Base-by-base conservation (phyloP, 768 basidiomycete species). In the Hypholoma fasciculare region DNA sequence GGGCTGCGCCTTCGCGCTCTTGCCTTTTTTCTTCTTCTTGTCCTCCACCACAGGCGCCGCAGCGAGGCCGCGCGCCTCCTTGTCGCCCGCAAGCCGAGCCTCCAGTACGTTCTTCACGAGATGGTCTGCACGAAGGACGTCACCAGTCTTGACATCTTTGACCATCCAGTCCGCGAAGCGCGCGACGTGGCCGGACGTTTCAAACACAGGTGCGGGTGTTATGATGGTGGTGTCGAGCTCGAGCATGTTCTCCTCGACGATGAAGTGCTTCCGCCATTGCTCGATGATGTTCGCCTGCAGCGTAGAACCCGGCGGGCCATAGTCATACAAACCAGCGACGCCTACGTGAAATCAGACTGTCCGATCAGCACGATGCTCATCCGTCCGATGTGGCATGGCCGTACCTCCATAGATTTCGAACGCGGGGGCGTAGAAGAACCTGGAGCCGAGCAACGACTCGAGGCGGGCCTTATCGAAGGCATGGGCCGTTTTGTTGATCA, bases 161-260 rank as follows among this genome's bases (percentile, higher is more conserved):
- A 94, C 92, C 96, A 98, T 98, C 96, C 96, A 99, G 70, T 99
- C 97, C 5, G 96, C 93, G 69, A 98, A 99, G 63, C 96, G 86
- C 43, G 95, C 96, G 60, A 98, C 96, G 76, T 98, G 97, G 27
- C 97, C 96, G 36, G 95, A 98, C 0, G 96, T 88, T 73, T 97
- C 96, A 69, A 98, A 96, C 9, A 98, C 96, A 12, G 94, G 79
- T 2, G 92, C 84, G 14, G 96, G 90, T 0, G 96, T 98, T 89
- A 98, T 97, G 76, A 97, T 89, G 39, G 97, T 98, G 23, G 96
- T 98, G 69, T 98, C 96, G 63, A 98, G 86, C 74, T 98, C 96
- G 65, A 96, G 87, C 97, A 98, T 99, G 75, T 92, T 85, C 67
- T 99, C 96, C 67, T 98, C 93, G 68, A 98, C 82, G 79, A 99